phyloP scores from a whole-genome alignment of 1,139 yeast genomes.

The Zygoascus meyerae region DNA sequence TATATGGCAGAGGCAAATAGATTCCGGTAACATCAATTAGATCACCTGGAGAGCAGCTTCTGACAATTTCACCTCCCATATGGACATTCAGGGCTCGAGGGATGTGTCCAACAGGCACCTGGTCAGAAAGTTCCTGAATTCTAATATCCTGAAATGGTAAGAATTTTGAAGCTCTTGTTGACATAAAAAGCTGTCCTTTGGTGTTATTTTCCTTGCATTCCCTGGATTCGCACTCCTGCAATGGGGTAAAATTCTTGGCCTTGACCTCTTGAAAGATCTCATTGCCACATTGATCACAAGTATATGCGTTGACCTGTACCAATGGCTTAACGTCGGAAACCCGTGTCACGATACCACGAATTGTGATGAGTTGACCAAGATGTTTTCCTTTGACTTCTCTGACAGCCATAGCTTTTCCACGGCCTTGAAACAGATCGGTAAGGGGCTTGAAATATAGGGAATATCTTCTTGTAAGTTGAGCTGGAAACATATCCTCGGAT shows the following conservation, averaged over 20 bases:
- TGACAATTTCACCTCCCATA: conserved; percentile 82
- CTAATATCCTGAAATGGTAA: conserved; percentile 92
- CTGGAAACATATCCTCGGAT: conserved; percentile 58
- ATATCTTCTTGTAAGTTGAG: conserved; percentile 82
- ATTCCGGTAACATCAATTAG: conserved; percentile 89
- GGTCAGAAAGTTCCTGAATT: conserved; percentile 90
- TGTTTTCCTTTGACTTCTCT: conserved; percentile 81
- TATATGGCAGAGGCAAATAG: conserved; percentile 88
- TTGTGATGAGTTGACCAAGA: conserved; percentile 82
- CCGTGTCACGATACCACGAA: conserved; percentile 90
- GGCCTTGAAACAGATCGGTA: conserved; percentile 39
- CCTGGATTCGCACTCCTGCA: conserved; percentile 76
- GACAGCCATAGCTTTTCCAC: conserved; percentile 66
- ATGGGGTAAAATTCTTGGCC: conserved; percentile 76
- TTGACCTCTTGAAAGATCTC: conserved; percentile 95
- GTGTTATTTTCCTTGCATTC: conserved; percentile 74
- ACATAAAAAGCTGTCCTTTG: conserved; percentile 85
- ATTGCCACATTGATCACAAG: conserved; percentile 96
- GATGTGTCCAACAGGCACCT: conserved; percentile 97
- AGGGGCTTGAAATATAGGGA: conserved; percentile 81
- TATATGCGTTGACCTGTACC: conserved; percentile 85
- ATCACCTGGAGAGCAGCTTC: conserved; percentile 91
- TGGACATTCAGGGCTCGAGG: conserved; percentile 84
- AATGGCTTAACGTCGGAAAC: conserved; percentile 96
- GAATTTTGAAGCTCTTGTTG: conserved; percentile 94